phyloP scores from a whole-genome alignment of 768 basidiomycete species.

The Agrocybe praecox region DNA sequence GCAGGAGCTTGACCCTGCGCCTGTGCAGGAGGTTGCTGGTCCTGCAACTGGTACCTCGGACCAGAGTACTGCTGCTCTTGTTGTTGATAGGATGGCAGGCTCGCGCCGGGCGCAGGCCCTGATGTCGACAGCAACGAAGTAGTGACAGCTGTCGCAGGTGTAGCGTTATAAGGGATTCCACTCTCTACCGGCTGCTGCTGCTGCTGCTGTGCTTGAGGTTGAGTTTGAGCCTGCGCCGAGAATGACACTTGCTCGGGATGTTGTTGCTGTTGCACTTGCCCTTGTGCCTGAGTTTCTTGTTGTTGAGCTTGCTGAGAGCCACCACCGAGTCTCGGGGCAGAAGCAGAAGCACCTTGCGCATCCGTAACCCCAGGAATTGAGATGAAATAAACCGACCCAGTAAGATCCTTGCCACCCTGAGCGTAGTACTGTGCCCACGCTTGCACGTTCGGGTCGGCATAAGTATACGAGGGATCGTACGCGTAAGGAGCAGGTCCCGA shows the following conservation, averaged over 20 bases:
- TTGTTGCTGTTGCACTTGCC: slow-evolving; percentile 19
- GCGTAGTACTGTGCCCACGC: slow-evolving; percentile 89
- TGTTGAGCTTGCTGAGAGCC: slow-evolving; percentile 14
- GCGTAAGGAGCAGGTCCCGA: slow-evolving; percentile 48
- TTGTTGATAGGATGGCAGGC: background rate
- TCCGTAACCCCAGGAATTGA: slow-evolving; percentile 76
- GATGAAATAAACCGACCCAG: slow-evolving; percentile 81
- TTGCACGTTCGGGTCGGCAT: slow-evolving; percentile 80
- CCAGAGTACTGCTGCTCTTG: background rate
- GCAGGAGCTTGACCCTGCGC: no score
- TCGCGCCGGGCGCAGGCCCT: background rate
- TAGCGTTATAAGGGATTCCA: background rate
- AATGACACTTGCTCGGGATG: slow-evolving; percentile 16
- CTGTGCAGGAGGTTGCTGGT: background rate
- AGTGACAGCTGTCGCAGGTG: no score
- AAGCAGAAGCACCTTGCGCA: slow-evolving; percentile 14
- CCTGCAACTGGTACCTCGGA: background rate
- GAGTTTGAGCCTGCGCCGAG: slow-evolving; percentile 7
- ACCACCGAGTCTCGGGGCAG: slow-evolving; percentile 3
- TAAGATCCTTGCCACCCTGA: slow-evolving; percentile 71
- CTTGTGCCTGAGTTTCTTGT: slow-evolving; percentile 21
- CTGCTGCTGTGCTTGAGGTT: slow-evolving; percentile 22
- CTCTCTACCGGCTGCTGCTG: background rate
- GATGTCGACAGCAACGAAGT: no score
- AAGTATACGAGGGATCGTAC: slow-evolving; percentile 68